Percentiles rank a stretch among this genome's conserved stretches.
These are phyloP conservation scores for Vanderwaltozyma verrucispora DNA, from an alignment of 805 yeast genomes.

Conservation along the genomic window DNA sequence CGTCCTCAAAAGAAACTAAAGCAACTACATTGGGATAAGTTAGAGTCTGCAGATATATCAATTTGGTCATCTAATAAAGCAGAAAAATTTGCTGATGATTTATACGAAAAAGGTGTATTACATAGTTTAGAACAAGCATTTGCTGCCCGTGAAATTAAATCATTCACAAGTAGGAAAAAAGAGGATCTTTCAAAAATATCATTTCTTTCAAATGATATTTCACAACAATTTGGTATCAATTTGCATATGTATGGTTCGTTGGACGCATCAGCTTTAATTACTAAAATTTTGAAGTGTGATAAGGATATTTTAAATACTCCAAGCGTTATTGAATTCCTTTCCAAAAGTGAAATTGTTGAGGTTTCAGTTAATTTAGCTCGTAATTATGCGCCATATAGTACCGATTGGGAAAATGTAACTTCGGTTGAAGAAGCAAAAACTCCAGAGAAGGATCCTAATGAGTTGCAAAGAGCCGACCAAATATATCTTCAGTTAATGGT, in stretches of 20 bases:
- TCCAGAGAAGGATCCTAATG: conserved; percentile 63
- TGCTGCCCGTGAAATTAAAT: conserved; percentile 66
- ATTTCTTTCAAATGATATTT: conserved; percentile 69
- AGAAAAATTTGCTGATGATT: conserved; percentile 44
- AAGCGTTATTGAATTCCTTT: conserved; percentile 77
- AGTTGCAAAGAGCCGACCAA: conserved; percentile 80
- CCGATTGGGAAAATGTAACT: conserved; percentile 47
- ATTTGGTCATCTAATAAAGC: conserved; percentile 72
- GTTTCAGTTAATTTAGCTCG: conserved; percentile 61
- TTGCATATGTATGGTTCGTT: conserved; percentile 62
- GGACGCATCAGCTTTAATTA: conserved; percentile 55
- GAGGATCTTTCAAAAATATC: conserved; percentile 47
- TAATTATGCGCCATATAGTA: conserved; percentile 69
- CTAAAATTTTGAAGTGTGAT: conserved; percentile 68
- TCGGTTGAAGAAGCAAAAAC: conserved; percentile 31
- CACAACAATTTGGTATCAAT: conserved; percentile 93
- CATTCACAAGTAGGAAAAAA: conserved; percentile 37
- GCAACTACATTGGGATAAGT: conserved; percentile 94
- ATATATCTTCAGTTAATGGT: conserved; percentile 72
- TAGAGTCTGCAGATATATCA: conserved; percentile 74
- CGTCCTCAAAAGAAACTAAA: conserved; percentile 72
- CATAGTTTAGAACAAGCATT: conserved; percentile 78
- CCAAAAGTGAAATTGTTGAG: conserved; percentile 64
- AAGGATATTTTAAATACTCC: conserved; percentile 54
- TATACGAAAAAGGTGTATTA: conserved; percentile 68